These are phyloP conservation scores for Tylopilus sp. DNA, from an alignment of 1,284 basidiomycete genomes.

Conservation along the genomic window DNA sequence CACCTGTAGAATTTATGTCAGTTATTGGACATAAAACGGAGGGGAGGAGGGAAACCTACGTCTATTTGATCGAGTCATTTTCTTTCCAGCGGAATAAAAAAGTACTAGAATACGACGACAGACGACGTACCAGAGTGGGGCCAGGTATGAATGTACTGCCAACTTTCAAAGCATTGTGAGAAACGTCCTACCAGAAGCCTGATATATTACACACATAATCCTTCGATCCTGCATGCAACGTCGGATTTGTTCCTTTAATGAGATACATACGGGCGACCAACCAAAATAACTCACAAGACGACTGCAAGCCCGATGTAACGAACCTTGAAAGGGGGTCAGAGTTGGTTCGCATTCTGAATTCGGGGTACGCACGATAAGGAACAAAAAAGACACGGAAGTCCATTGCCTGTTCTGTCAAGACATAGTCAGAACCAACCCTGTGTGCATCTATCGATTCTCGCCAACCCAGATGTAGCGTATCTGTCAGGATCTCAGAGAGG, in stretches of 20 bases:
- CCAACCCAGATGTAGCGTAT: conserved; percentile 21
- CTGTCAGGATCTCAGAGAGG: conserved; percentile 7
- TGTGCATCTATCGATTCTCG: background rate
- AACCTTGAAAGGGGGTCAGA: conserved; percentile 14
- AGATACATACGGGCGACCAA: background rate
- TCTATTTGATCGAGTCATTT: conserved; percentile 3
- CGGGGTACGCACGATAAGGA: conserved; percentile 17
- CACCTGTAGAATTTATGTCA: conserved; percentile 16
- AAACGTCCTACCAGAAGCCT: background rate
- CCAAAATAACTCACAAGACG: conserved; percentile 8
- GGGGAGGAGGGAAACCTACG: conserved; percentile 7
- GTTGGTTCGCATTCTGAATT: background rate
- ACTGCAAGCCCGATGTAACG: conserved; percentile 19
- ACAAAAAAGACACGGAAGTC: conserved; percentile 16
- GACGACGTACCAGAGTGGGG: conserved; percentile 9
- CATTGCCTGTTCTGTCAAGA: conserved; percentile 18
- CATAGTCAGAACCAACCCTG: background rate
- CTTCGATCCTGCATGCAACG: conserved; percentile 2
- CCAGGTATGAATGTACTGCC: conserved; percentile 20
- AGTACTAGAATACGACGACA: background rate
- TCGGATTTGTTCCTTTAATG: background rate
- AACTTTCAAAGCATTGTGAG: conserved; percentile 10
- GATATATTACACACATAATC: conserved; percentile 10
- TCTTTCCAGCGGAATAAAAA: background rate
- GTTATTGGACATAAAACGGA: background rate